Base-by-base conservation (phyloP, 1,139 yeast species). In the Wickerhamomyces sp. region DNA sequence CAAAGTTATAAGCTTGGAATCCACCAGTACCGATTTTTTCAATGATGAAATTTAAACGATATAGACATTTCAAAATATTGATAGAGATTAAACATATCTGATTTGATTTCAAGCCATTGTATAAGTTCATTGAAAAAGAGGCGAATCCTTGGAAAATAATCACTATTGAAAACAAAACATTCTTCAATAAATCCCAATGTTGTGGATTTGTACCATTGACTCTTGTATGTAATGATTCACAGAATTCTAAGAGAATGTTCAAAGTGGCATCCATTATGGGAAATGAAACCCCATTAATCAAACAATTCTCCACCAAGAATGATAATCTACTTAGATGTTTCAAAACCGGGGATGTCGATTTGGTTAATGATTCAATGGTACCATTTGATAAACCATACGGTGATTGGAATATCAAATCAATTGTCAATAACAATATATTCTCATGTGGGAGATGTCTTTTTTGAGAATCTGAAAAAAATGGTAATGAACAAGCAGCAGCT, bases 11-110 rank as follows among this genome's bases (percentile, higher is more conserved):
- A 23, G 79, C 72, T 44, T 82, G 85, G 59, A 85, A 84, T 1
- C 89, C 89, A 1, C 87, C 84, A 36, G 77, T 75, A 0, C 94
- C 93, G 15, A 84, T 73, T 18, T 78, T 69, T 36, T 77, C 71
- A 13, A 83, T 61, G 7, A 84, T 69, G 54, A 77, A 82, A 50
- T 81, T 75, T 43, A 79, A 48, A 49, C 78, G 68, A 54, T 75
- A 81, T n/a, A 84, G 64, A 7, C 67, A 62, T 37, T 69, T 69
- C 33, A 82, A 57, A 2, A 78, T 64, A 41, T 69, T 66, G 33
- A 71, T 41, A 61, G 71, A 57, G 55, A 68, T 40, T 54, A 63
- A 39, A 54, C 57, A 45, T 14, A 52, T 48, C 27, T 58, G 49
- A 6, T 40, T 15, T 0, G 42, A 13, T 10, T 35, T 53, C 44